Conservation (phyloP, 805 yeast genomes). For the Candida sanyiensis region DNA sequence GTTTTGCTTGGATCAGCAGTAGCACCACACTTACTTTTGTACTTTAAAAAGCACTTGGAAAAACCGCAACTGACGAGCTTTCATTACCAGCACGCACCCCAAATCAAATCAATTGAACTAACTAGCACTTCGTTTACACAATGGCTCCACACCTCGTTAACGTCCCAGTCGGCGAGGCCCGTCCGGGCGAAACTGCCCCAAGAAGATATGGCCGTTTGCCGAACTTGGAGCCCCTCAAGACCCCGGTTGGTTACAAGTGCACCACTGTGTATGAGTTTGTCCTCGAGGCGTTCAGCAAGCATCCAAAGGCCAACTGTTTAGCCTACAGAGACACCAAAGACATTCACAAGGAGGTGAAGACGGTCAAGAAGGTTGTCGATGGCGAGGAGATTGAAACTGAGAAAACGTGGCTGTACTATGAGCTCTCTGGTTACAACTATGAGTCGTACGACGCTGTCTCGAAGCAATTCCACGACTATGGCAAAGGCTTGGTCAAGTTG, state of each 20-base stretch:
- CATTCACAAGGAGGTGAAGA: conserved; percentile 69
- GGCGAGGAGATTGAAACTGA: conserved; percentile 69
- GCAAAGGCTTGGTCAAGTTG: conserved; percentile 68
- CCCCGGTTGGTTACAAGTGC: conserved; percentile 62
- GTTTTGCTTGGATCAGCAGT: too few species aligned
- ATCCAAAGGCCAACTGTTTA: conserved; percentile 51
- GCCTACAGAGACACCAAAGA: conserved; percentile 78
- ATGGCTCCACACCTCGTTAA: conserved; percentile 26
- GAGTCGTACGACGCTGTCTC: conserved; percentile 55
- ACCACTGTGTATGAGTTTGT: conserved; percentile 67
- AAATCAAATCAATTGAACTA: too few species aligned
- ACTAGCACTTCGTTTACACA: too few species aligned
- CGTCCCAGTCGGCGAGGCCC: conserved; percentile 66
- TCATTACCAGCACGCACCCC: not conserved
- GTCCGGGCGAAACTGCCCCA: conserved; percentile 77
- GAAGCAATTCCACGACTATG: conserved; percentile 44
- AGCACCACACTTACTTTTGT: too few species aligned
- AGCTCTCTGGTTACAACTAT: conserved; percentile 66
- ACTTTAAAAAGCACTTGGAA: conserved; percentile 1
- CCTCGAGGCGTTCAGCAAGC: conserved; percentile 52
- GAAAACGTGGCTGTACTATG: conserved; percentile 85
- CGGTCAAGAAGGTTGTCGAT: conserved; percentile 66
- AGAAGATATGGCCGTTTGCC: conserved; percentile 55
- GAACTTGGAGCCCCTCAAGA: conserved; percentile 38
- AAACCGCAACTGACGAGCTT: too few species aligned